These are phyloP conservation scores for Oenanthe sinensis DNA, from an alignment of 129 eudicot species.

Conservation along the genomic window DNA sequence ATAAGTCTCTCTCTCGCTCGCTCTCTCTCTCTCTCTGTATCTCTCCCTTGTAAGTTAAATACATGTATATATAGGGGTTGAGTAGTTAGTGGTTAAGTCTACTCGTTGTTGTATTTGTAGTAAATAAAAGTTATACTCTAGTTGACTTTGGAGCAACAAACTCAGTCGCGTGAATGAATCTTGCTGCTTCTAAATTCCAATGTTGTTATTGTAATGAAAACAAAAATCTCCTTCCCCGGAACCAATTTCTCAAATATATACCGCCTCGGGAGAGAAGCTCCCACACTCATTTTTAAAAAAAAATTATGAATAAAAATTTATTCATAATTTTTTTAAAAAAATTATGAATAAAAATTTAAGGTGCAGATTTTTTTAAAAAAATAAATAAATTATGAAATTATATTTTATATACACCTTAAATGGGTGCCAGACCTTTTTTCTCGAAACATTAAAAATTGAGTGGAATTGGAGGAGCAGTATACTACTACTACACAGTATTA, in stretches of 20 bases:
- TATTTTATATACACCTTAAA: too few species aligned
- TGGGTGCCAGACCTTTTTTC: too few species aligned
- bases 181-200: not conserved
- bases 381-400: too few species aligned
- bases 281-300: too few species aligned
- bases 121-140: not conserved
- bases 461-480: too few species aligned
- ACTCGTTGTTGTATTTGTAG: not conserved
- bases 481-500: not conserved
- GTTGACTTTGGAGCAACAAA: slow-evolving; percentile 3
- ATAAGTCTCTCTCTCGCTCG: not conserved
- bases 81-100: not conserved
- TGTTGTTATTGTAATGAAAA: not conserved
- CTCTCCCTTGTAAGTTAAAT: too few species aligned
- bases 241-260: not conserved
- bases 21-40: not conserved
- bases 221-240: not conserved
- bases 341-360: too few species aligned
- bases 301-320: too few species aligned
- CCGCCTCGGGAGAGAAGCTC: too few species aligned
- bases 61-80: not conserved
- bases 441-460: too few species aligned
- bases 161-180: not conserved
- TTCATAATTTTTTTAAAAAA: too few species aligned
- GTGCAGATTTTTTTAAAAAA: too few species aligned